These are phyloP conservation scores for Pezicula neosporulosa DNA, from an alignment of 2,329 filamentous ascomycete genomes.

Conservation along the genomic window DNA sequence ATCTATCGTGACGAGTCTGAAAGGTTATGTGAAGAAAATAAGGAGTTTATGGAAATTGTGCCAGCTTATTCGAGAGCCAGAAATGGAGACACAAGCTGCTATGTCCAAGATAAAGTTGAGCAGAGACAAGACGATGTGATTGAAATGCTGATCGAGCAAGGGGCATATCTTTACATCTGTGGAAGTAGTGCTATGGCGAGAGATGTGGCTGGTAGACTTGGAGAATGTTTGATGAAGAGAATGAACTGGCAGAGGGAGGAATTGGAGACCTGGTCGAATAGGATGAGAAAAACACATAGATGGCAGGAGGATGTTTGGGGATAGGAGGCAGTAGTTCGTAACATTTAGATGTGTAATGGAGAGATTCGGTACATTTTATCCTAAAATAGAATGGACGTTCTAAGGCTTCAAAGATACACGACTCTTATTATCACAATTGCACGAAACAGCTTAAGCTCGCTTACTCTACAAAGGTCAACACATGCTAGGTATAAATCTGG, in stretches of 20 bases:
- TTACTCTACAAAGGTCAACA: too few species aligned
- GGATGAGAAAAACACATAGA: constrained; percentile 43
- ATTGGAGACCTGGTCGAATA: constrained; percentile 41
- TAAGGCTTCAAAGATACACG: too few species aligned
- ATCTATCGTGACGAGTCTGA: constrained; percentile 75
- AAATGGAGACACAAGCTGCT: constrained; percentile 17
- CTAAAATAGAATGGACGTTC: too few species aligned
- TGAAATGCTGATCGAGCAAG: constrained; percentile 18
- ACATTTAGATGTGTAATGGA: too few species aligned
- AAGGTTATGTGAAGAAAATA: constrained; percentile 16
- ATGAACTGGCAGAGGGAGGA: constrained; percentile 33
- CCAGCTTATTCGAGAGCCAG: constrained; percentile 27
- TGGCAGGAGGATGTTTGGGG: constrained; percentile 52
- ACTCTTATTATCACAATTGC: too few species aligned
- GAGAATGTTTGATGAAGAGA: constrained; percentile 31
- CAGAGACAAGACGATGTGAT: constrained; percentile 28
- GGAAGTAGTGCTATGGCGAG: constrained; percentile 38
- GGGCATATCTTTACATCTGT: constrained; percentile 36
- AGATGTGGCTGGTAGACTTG: constrained; percentile 37
- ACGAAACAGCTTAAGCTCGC: too few species aligned
- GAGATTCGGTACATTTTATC: too few species aligned
- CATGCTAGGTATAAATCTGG: too few species aligned
- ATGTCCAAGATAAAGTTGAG: constrained; percentile 33
- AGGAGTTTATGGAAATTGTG: constrained; percentile 18
- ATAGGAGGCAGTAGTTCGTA: constrained; percentile 7